phyloP scores from a whole-genome alignment of 139 green algal species.

The Micromonas pusilla region DNA sequence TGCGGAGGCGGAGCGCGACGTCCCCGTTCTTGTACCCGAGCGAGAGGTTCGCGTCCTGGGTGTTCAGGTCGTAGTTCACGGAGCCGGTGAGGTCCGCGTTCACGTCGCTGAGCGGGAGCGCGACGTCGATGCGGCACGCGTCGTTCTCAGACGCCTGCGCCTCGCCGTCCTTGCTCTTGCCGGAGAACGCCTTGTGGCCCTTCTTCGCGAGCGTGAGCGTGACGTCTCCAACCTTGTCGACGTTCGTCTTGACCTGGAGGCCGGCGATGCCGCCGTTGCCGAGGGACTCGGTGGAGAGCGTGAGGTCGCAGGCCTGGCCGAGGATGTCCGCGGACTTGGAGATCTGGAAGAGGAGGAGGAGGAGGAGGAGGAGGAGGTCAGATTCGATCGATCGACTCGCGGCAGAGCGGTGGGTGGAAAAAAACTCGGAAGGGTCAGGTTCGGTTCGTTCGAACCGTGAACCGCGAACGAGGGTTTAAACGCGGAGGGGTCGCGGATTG shows the following conservation, averaged over 20 bases:
- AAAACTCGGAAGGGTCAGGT: not conserved
- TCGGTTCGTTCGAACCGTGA: not conserved
- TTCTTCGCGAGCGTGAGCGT: not conserved
- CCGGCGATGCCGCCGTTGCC: not conserved
- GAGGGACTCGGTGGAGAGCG: not conserved
- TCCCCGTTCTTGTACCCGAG: constrained; percentile 13
- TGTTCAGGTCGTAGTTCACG: constrained; percentile 9
- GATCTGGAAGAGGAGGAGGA: not conserved
- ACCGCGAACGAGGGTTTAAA: not conserved
- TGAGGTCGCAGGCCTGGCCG: constrained; percentile 14
- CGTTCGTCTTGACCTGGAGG: constrained; percentile 3
- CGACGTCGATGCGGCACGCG: not conserved
- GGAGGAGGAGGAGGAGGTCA: not conserved
- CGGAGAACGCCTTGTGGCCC: not conserved
- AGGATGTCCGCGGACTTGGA: not conserved
- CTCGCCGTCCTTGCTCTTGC: not conserved
- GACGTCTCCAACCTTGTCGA: constrained; percentile 17
- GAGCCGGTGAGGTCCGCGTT: constrained; percentile 14
- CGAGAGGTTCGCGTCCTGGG: constrained; percentile 4
- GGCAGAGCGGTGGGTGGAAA: not conserved
- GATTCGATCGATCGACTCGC: not conserved
- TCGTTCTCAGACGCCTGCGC: not conserved
- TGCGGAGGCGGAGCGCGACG: not conserved
- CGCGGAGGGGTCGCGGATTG: too few relatives aligned
- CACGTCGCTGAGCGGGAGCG: not conserved